Conservation (phyloP, 1,139 yeast species). For the Saccharomycopsis hybrid region DNA sequence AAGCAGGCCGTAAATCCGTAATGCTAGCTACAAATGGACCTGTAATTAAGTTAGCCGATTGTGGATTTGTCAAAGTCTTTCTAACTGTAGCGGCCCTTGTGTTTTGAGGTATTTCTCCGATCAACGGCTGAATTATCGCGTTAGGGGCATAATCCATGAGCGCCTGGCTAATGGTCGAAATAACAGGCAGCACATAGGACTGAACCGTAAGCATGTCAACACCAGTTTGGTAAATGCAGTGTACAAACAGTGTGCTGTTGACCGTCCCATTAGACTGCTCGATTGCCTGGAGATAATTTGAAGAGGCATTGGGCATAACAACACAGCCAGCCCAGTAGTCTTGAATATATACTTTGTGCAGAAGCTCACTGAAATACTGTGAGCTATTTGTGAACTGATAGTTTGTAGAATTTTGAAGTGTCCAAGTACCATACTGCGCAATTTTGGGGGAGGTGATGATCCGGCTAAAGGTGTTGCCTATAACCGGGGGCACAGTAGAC, state of each 20-base stretch:
- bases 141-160: constrained; percentile 4
- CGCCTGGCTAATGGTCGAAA: not conserved
- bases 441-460: constrained; percentile 2
- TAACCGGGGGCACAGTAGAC: constrained; percentile 3
- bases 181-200: constrained; percentile 8
- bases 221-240: constrained; percentile 15
- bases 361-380: constrained; percentile 5
- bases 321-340: constrained; percentile 20
- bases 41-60: constrained; percentile 8
- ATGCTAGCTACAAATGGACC: constrained; percentile 7
- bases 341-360: constrained; percentile 8
- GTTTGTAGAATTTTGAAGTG: constrained; percentile 2
- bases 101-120: not conserved
- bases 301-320: constrained; percentile 12
- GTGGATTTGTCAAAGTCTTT: not conserved
- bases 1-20: constrained; percentile 9
- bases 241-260: not conserved
- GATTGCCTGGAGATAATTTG: constrained; percentile 8
- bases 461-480: constrained; percentile 5
- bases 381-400: not conserved
- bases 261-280: not conserved
- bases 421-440: constrained; percentile 12
- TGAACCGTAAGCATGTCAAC: constrained; percentile 8
- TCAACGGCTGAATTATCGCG: constrained; percentile 3
- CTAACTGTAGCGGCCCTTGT: not conserved